phyloP scores from a whole-genome alignment of 2,329 filamentous ascomycete genomes.

The Malbranchea zuffiana region DNA sequence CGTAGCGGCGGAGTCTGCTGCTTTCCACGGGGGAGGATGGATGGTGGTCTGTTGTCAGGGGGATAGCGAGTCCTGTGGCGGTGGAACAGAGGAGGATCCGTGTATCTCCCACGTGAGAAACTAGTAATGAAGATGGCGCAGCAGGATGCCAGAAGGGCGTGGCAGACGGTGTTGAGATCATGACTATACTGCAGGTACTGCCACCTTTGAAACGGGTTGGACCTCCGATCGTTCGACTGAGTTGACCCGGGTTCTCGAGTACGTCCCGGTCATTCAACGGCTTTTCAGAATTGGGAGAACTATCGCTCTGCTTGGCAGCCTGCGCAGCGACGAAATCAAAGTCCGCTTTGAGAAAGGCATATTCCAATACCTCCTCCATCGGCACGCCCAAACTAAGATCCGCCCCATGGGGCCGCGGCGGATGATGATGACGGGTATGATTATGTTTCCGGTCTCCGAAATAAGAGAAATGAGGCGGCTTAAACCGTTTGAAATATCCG shows the following conservation, averaged over 20 bases:
- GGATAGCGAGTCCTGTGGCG: constrained; percentile 63
- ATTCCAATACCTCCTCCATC: constrained; percentile 56
- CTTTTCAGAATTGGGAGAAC: constrained; percentile 61
- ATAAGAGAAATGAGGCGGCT: constrained; percentile 62
- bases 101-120: constrained; percentile 89
- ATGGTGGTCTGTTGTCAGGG: constrained; percentile 84
- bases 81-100: constrained; percentile 84
- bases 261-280: constrained; percentile 80
- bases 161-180: constrained; percentile 85
- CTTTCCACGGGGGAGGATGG: constrained; percentile 78
- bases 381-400: constrained; percentile 29
- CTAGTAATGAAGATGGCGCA: constrained; percentile 69
- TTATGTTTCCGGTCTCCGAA: constrained; percentile 25
- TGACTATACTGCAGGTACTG: constrained; percentile 77
- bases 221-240: constrained; percentile 53
- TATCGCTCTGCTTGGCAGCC: constrained; percentile 64
- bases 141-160: constrained; percentile 92
- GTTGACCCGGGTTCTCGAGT: constrained; percentile 51
- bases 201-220: constrained; percentile 77
- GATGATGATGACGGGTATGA: constrained; percentile 21
- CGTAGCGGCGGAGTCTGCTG: constrained; percentile 71
- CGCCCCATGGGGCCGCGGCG: constrained; percentile 13
- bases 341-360: constrained; percentile 88
- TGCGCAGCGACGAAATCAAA: constrained; percentile 89
- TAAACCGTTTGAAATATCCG: constrained; percentile 88